Base-by-base conservation (phyloP, 2,329 filamentous ascomycete genomes). In the Fusarium luffae region DNA sequence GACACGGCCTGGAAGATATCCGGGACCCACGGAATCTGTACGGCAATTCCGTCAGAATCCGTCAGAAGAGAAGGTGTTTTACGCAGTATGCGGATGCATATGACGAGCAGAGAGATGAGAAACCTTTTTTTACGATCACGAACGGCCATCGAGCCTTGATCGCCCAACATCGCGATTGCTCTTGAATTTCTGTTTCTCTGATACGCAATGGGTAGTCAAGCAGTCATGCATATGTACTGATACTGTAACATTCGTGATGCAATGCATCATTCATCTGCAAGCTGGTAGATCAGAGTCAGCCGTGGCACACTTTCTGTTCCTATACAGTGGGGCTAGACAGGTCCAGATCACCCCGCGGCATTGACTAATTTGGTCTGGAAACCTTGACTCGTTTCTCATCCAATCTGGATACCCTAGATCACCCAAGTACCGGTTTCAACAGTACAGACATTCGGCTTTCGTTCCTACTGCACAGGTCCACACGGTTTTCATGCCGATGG, bases 321-420 rank as follows among this genome's bases (percentile, higher is more conserved):
- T 54, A 43, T 50, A 46, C 41, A 47, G 44, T 32, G 25, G 55
- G 54, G 43, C 69, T 65, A 70, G 43, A 41, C 69, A 56, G 69
- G 69, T 59, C 34, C 19, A 70, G 66, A 61, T 54, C 44, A 34
- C 47, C 54, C 68, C 69, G 69, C 66, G 69, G 69, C 63, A 70
- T 50, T 25, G 32, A 59, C 69, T 59, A 66, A 55, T 48, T 54
- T 55, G 64, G 63, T 61, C 58, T 55, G 42, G 59, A 66, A 61
- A 51, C 48, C 43, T 47, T 60, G 58, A 52, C 47, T 28, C 48
- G 27, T 50, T 50, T 21, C 21, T 19, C 16, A n/a, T 48, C 32
- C 61, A 52, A 30, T 16, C 27, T 44, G 25, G 40, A 32, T 52
- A 40, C 62, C 37, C 48, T 63, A 27, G 30, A 52, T 54, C 59